A percentile compares a stretch with the other conserved stretches of the same genome.
These are phyloP conservation scores for Penicillium waksmanii DNA, from an alignment of 495 filamentous ascomycete genomes.

Conservation along the genomic window DNA sequence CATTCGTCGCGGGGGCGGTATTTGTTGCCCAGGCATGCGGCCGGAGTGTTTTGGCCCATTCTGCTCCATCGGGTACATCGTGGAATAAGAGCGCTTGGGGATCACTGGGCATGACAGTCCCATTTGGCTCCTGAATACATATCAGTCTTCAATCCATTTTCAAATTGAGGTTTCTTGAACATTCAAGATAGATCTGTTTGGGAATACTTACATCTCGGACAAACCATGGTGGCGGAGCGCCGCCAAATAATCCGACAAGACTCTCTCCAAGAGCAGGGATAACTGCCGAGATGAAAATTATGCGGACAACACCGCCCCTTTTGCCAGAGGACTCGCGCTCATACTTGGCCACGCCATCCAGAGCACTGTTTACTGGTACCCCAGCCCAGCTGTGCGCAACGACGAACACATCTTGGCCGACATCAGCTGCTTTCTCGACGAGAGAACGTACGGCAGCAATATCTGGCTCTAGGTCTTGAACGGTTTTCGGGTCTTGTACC, in stretches of 20 bases:
- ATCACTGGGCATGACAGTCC: constrained; percentile 32
- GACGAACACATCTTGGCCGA: constrained; percentile 40
- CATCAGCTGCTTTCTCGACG: constrained; percentile 30
- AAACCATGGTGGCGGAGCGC: constrained; percentile 40
- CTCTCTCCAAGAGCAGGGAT: constrained; percentile 41
- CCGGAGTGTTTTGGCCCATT: constrained; percentile 36
- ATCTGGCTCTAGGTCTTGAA: constrained; percentile 35
- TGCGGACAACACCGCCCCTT: constrained; percentile 46
- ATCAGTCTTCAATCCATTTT: not conserved
- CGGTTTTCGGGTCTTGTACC: constrained; percentile 29
- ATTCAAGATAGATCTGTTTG: too few relatives aligned
- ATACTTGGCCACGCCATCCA: constrained; percentile 47
- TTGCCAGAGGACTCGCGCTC: constrained; percentile 37
- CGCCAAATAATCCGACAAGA: constrained; percentile 41
- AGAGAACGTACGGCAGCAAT: constrained; percentile 32
- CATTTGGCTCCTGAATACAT: constrained; percentile 25
- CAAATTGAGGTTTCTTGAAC: not conserved
- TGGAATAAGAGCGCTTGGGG: constrained; percentile 40
- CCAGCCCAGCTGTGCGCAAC: constrained; percentile 55
- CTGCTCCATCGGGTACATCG: constrained; percentile 39
- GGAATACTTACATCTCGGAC: constrained; percentile 35
- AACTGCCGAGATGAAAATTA: constrained; percentile 51
- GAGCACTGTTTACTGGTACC: constrained; percentile 50
- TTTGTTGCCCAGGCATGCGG: constrained; percentile 40
- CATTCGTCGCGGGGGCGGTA: constrained; percentile 33